phyloP scores from a whole-genome alignment of 2,329 filamentous ascomycete genomes.

The Fusarium penzigii region DNA sequence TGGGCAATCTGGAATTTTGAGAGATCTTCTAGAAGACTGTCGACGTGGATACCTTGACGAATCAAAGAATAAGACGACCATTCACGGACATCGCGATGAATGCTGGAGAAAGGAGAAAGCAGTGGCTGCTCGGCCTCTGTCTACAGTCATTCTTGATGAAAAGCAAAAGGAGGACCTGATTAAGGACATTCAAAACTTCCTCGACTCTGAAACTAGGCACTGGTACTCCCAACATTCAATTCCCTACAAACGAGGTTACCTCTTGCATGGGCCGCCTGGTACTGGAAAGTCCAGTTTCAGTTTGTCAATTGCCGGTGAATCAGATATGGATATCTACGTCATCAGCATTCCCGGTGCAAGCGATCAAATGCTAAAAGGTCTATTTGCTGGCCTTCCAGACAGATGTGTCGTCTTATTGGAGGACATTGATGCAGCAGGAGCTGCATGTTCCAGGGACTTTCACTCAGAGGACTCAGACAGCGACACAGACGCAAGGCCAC shows the following conservation, averaged over 20 bases:
- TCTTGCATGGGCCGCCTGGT: slow-evolving; percentile 41
- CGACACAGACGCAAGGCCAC: slow-evolving; percentile 3
- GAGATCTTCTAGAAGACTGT: slow-evolving; percentile 33
- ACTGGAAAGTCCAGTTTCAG: slow-evolving; percentile 42
- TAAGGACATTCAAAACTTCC: background rate
- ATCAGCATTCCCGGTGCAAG: slow-evolving; percentile 35
- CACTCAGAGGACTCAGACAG: slow-evolving; percentile 11
- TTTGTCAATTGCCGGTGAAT: slow-evolving; percentile 37
- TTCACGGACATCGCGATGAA: too few relatives aligned
- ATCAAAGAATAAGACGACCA: too few relatives aligned
- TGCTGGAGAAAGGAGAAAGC: too few relatives aligned
- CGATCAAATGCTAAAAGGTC: slow-evolving; percentile 30
- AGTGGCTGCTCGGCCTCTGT: too few relatives aligned
- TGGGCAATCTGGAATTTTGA: slow-evolving; percentile 25
- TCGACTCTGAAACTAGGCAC: background rate
- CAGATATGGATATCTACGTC: slow-evolving; percentile 38
- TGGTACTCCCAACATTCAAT: slow-evolving; percentile 35
- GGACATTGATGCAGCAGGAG: slow-evolving; percentile 37
- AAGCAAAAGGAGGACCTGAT: background rate
- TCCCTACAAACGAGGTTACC: slow-evolving; percentile 37
- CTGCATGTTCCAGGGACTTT: slow-evolving; percentile 9
- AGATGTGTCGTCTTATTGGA: slow-evolving; percentile 43
- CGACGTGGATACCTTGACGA: slow-evolving; percentile 32
- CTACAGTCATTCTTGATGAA: background rate
- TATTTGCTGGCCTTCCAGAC: slow-evolving; percentile 35